Base-by-base conservation (phyloP, 1,284 basidiomycete species). In the Sporisorium exsertum region DNA sequence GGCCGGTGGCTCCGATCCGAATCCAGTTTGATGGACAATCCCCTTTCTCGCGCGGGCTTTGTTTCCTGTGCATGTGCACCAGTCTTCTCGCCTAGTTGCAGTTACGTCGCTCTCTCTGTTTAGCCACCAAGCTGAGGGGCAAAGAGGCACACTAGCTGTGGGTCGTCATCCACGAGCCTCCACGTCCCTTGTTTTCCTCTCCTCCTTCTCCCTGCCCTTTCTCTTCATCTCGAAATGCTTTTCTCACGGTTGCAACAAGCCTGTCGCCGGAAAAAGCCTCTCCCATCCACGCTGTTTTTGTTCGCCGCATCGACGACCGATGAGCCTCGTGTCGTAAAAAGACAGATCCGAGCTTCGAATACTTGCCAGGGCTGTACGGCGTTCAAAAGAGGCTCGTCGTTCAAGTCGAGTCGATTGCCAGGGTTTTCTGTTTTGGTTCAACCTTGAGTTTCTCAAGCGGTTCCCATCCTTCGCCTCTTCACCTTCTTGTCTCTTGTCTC, bases 401-500 rank as follows among this genome's bases (percentile, higher is more conserved):
- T 50, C 27, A 22, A 50, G 29, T 29, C 49, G 49, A 32, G n/a
- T 32, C 29, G 27, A 33, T 32, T 32, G 49, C 29, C 49, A 50
- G 18, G 49, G 29, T 50, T 50, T 50, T 50, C 15, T 49, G 40
- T 49, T 22, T 62, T 55, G 57, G 57, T 65, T 59, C 32, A 65
- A 55, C 64, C 64, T 65, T 55, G 64, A 59, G 64, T 42, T 55
- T 65, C 57, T 50, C 33, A 29, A 20, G 15, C 16, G 13, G 26
- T 33, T 37, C 20, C 47, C 52, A 35, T 29, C 18, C 29, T 20
- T n/a, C 12, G 3, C 26, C 29, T 27, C 24, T n/a, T 9, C 29
- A n/a, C 47, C 47, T 32, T 49, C 27, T n/a, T 15, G 15, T 47
- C 26, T 45, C 20, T 22, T 20, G n/a, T 20, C 43, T 45, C 22